A percentile compares a stretch with the other conserved stretches of the same genome.
Evolutionary conservation across 352 stramenopile genomes (phyloP).

Genomic region (Pythium aristosporum): DNA sequence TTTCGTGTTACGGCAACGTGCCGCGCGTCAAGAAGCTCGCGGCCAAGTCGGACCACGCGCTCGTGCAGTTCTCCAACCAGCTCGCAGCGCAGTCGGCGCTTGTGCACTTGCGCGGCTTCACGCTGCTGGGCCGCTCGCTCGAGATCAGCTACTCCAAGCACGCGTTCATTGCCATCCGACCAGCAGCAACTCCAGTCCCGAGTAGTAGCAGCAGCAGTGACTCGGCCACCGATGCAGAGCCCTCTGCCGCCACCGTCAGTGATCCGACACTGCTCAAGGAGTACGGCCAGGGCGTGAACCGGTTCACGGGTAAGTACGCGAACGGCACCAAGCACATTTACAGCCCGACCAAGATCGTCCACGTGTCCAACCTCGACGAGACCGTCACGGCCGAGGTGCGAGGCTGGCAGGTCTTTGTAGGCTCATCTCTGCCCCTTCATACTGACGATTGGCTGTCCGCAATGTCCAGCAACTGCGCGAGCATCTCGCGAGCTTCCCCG

Average conservation of each 20-base stretch:
- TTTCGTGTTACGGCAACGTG: slow-evolving; percentile 72
- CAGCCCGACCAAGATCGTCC: slow-evolving; percentile 62
- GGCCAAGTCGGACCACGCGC: slow-evolving; percentile 52
- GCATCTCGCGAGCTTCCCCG: slow-evolving; percentile 35
- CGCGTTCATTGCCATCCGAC: slow-evolving; percentile 43
- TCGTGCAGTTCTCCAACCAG: slow-evolving; percentile 58
- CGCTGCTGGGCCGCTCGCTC: slow-evolving; percentile 44
- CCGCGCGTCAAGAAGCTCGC: slow-evolving; percentile 58
- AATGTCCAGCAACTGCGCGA: slow-evolving; percentile 34
- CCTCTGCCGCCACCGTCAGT: background rate
- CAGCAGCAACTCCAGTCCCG: background rate
- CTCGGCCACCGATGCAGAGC: background rate
- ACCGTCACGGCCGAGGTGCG: slow-evolving; percentile 31
- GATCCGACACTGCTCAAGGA: slow-evolving; percentile 39
- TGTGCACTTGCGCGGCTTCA: slow-evolving; percentile 55
- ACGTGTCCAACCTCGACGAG: slow-evolving; percentile 63
- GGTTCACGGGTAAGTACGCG: slow-evolving; percentile 63
- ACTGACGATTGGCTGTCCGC: background rate
- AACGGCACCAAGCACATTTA: slow-evolving; percentile 63
- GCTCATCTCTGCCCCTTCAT: background rate
- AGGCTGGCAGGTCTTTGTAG: background rate
- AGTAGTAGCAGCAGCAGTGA: background rate
- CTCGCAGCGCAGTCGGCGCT: slow-evolving; percentile 44
- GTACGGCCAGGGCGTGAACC: slow-evolving; percentile 48
- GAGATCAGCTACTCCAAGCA: slow-evolving; percentile 70